Evolutionary conservation across 139 green algal species (phyloP).

Genomic region (Chlorella sp.): DNA sequence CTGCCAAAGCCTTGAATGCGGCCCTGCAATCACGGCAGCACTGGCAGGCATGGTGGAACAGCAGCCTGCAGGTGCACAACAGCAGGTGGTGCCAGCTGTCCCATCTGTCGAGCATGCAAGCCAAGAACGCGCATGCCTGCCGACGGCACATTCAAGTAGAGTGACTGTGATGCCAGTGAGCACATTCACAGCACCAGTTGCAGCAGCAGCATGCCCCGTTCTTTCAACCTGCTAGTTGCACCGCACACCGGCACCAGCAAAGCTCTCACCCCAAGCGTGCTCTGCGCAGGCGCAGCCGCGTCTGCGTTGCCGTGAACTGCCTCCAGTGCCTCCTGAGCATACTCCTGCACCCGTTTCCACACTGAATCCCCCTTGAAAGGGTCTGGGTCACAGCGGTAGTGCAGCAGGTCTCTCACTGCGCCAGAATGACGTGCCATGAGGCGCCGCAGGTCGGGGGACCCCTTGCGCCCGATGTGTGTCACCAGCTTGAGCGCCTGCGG

Average conservation of each 20-base stretch:
- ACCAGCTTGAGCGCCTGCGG: conserved; percentile 79
- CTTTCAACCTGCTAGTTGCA: neutral
- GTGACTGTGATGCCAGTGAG: conserved; percentile 53
- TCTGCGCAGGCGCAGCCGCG: neutral
- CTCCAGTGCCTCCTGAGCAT: conserved; percentile 36
- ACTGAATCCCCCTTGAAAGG: conserved; percentile 52
- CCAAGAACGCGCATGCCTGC: too few species aligned
- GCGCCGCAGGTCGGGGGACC: conserved; percentile 68
- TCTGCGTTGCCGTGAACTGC: conserved; percentile 17
- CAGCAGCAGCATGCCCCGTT: neutral
- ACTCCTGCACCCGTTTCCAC: conserved; percentile 49
- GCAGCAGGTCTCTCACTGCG: conserved; percentile 52
- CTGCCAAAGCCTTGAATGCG: conserved; percentile 89
- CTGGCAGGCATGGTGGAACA: too few species aligned
- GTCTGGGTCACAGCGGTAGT: conserved; percentile 44
- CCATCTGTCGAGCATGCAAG: conserved; percentile 40
- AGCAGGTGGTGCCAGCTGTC: conserved; percentile 50
- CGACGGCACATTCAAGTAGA: too few species aligned
- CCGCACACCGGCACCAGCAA: neutral
- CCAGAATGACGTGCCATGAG: conserved; percentile 61
- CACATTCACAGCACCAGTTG: conserved; percentile 46
- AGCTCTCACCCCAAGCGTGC: conserved; percentile 11
- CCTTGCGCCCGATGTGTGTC: conserved; percentile 73
- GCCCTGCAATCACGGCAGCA: conserved; percentile 40
- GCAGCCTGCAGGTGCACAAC: too few species aligned